Evolutionary conservation across 805 yeast genomes (phyloP), one percentile per base, ranked within the genome.

Genomic region (Candida michaelii): DNA sequence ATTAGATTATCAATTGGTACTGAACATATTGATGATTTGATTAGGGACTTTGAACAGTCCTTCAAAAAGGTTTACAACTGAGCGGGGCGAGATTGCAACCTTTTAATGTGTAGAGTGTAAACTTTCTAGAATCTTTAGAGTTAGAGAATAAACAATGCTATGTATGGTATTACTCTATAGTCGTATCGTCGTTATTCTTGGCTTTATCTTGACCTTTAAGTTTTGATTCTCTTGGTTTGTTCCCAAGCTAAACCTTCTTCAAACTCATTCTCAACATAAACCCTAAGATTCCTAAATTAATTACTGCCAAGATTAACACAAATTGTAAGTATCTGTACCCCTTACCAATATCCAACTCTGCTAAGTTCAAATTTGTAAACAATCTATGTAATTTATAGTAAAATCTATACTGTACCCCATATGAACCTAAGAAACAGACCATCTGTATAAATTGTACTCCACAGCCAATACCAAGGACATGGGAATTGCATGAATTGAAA

Each of bases 1-100:
- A 81, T 91, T 55, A 83, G 99, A 71, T 83, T 89, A 34, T 80
- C 95, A 35, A 86, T 88, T 36, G 98, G 98, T 65, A 83, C 87
- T 46, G 96, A 87, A 69, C 93, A 85, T 56, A 69, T 74, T 44
- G 87, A 81, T 27, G 95, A 87, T 58, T 71, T 87, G 62, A 70
- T 87, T 48, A 74, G 68, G 9, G 96, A 87, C 55, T 68, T 87
- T 51, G 66, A 76, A 59, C 80, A 79, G 59, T 95, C 60, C 84
- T 89, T 93, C 69, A 76, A 77, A 56, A 66, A 10, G 36, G 85
- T 83, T 34, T 84, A 74, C 55, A 57, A 41, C 30, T 36, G 38
- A 30, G 42, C 21, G 29, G 13, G 6, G n/a, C 29, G 6, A n/a
- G n/a, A n/a, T n/a, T n/a, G n/a, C n/a, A n/a, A n/a, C n/a, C n/a